Evolutionary conservation across 2,329 filamentous ascomycete genomes (phyloP).

Genomic region (Nakataea oryzae): DNA sequence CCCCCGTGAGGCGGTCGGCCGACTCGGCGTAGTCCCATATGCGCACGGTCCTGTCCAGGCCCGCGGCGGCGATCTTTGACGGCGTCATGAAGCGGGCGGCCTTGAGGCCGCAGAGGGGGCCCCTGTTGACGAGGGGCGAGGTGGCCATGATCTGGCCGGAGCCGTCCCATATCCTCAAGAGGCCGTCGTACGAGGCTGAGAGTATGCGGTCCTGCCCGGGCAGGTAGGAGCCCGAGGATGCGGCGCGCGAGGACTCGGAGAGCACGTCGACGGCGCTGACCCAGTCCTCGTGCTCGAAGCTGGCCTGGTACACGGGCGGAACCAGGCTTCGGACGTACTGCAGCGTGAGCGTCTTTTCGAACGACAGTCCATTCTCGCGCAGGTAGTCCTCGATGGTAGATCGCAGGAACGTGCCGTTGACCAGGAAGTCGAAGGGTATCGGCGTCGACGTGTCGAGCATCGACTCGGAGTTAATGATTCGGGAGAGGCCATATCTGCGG

Average conservation of each 20-base stretch:
- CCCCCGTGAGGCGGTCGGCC: slow-evolving; percentile 47
- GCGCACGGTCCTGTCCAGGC: slow-evolving; percentile 75
- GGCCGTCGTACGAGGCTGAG: slow-evolving; percentile 89
- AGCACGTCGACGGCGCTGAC: slow-evolving; percentile 79
- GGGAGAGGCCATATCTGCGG: slow-evolving; percentile 59
- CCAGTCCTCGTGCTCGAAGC: slow-evolving; percentile 97
- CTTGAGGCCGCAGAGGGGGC: slow-evolving; percentile 69
- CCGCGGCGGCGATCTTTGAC: slow-evolving; percentile 69
- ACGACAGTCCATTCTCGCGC: slow-evolving; percentile 72
- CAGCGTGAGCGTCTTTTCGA: slow-evolving; percentile 76
- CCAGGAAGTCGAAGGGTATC: slow-evolving; percentile 85
- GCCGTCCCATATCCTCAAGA: slow-evolving; percentile 81
- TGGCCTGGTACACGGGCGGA: slow-evolving; percentile 79
- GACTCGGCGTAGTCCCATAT: slow-evolving; percentile 81
- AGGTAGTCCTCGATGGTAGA: slow-evolving; percentile 88
- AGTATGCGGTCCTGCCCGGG: slow-evolving; percentile 61
- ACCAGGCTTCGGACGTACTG: slow-evolving; percentile 91
- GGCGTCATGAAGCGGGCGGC: slow-evolving; percentile 74
- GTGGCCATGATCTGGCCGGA: slow-evolving; percentile 78
- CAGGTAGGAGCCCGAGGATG: slow-evolving; percentile 40
- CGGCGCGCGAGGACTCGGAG: slow-evolving; percentile 51
- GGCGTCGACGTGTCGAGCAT: slow-evolving; percentile 59
- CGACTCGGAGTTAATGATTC: slow-evolving; percentile 61
- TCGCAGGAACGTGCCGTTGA: slow-evolving; percentile 85
- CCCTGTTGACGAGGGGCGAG: slow-evolving; percentile 56